These are phyloP conservation scores for Arthonia radiata DNA, from an alignment of 495 filamentous ascomycete species.

Conservation along the genomic window DNA sequence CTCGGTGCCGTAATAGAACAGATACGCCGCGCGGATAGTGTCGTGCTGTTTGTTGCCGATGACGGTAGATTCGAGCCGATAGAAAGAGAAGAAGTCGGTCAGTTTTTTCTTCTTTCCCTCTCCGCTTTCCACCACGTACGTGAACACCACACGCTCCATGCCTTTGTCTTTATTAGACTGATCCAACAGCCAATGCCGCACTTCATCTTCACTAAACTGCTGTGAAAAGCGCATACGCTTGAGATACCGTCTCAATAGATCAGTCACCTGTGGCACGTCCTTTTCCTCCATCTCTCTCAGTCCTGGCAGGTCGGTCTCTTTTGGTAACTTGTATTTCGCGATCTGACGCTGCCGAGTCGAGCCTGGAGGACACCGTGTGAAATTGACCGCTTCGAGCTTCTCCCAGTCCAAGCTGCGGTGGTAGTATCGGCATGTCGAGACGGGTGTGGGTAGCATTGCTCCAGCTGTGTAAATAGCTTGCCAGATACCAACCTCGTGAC, in stretches of 20 bases:
- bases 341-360: constrained; percentile 67
- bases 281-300: constrained; percentile 58
- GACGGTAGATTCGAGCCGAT: constrained; percentile 76
- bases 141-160: constrained; percentile 67
- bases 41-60: constrained; percentile 56
- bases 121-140: constrained; percentile 64
- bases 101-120: constrained; percentile 48
- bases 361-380: constrained; percentile 54
- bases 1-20: constrained; percentile 91
- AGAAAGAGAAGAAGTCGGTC: constrained; percentile 93
- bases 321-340: constrained; percentile 52
- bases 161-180: constrained; percentile 23
- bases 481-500: constrained; percentile 59
- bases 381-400: constrained; percentile 82
- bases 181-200: constrained; percentile 70
- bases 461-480: constrained; percentile 93
- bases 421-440: constrained; percentile 82
- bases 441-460: constrained; percentile 65
- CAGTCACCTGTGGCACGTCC: constrained; percentile 54
- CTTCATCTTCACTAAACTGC: constrained; percentile 49
- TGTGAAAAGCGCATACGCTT: constrained; percentile 64
- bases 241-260: constrained; percentile 54
- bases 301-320: constrained; percentile 39
- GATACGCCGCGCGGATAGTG: constrained; percentile 61
- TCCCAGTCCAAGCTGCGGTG: constrained; percentile 84